Conservation (phyloP, 2,329 filamentous ascomycete genomes). For the Pseudocercospora eumusae region DNA sequence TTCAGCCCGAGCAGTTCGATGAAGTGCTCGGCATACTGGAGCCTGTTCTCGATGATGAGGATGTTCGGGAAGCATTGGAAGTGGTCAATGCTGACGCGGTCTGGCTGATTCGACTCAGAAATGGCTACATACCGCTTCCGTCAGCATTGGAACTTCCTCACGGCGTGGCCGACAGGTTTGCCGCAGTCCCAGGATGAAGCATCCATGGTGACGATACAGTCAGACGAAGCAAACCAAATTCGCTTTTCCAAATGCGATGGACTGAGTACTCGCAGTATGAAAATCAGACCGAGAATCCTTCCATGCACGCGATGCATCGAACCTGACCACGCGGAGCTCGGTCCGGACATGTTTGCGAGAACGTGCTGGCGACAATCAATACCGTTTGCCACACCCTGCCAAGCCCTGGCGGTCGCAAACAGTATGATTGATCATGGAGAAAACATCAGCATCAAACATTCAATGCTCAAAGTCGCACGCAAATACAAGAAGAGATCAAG, state of each 20-base stretch:
- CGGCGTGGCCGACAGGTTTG: conserved; percentile 13
- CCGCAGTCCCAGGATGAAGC: conserved; percentile 17
- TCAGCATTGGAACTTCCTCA: background rate
- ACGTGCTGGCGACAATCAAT: conserved; percentile 23
- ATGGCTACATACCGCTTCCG: conserved; percentile 19
- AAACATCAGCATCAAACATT: conserved; percentile 19
- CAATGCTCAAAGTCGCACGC: conserved; percentile 15
- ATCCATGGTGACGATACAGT: background rate
- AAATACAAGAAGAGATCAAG: conserved; percentile 11
- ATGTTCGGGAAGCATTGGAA: conserved; percentile 62
- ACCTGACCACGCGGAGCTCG: conserved; percentile 3
- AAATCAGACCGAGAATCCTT: background rate
- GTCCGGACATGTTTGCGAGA: conserved; percentile 19
- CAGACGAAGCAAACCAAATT: background rate
- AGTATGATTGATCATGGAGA: conserved; percentile 5
- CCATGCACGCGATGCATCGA: background rate
- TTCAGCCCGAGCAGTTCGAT: conserved; percentile 72
- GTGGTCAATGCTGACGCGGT: conserved; percentile 71
- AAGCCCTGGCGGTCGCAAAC: conserved; percentile 7
- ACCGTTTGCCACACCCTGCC: conserved; percentile 18
- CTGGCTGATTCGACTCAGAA: conserved; percentile 62
- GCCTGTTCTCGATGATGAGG: conserved; percentile 39
- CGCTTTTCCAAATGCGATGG: background rate
- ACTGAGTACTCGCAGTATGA: background rate
- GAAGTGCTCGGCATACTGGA: conserved; percentile 65